Percentiles rank a stretch among this genome's conserved stretches.
phyloP scores from a whole-genome alignment of 139 green algal genomes.

The Picochlorum sp. region DNA sequence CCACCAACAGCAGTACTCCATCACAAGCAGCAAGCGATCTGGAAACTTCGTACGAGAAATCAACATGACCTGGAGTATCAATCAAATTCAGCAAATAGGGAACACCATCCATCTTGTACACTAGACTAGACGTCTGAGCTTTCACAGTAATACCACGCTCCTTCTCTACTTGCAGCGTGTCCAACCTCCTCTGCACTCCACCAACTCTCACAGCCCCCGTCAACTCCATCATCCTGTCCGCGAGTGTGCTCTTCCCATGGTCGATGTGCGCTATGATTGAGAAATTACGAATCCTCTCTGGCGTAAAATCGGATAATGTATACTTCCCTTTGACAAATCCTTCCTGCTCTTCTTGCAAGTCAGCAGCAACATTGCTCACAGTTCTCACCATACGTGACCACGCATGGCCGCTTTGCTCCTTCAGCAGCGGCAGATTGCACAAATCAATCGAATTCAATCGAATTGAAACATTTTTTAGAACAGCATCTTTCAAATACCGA shows the following conservation, averaged over 20 bases:
- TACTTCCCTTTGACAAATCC: not conserved
- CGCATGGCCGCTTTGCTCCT: too few species aligned
- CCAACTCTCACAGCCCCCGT: constrained; percentile 22
- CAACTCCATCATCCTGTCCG: constrained; percentile 58
- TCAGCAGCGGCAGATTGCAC: too few species aligned
- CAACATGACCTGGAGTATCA: constrained; percentile 58
- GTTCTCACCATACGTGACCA: too few species aligned
- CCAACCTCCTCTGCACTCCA: constrained; percentile 48
- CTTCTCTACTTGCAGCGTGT: constrained; percentile 63
- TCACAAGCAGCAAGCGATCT: constrained; percentile 64
- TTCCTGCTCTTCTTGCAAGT: not conserved
- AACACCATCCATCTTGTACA: constrained; percentile 36
- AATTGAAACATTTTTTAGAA: not conserved
- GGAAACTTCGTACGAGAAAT: constrained; percentile 33
- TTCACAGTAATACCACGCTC: constrained; percentile 93
- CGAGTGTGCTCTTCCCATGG: constrained; percentile 72
- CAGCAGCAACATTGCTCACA: too few species aligned
- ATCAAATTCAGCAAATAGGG: constrained; percentile 81
- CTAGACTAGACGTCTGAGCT: constrained; percentile 72
- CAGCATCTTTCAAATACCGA: too few species aligned
- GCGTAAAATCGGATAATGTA: constrained; percentile 1
- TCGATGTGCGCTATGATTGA: constrained; percentile 79
- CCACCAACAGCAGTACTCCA: constrained; percentile 84
- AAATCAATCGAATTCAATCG: not conserved
- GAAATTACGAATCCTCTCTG: constrained; percentile 58